phyloP scores from a whole-genome alignment of 768 basidiomycete genomes.

The Suillus decipiens region DNA sequence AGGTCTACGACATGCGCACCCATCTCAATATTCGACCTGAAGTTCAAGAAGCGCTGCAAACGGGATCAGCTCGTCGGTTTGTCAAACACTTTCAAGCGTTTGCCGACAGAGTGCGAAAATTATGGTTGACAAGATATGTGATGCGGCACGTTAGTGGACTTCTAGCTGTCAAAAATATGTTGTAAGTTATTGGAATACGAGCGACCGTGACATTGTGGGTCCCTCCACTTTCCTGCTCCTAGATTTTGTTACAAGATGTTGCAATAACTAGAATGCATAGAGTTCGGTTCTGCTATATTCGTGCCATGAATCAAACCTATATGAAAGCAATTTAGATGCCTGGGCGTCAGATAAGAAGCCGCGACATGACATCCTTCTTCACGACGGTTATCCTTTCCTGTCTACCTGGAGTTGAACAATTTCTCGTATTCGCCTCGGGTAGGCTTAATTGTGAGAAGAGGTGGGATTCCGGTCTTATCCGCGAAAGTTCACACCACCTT shows the following conservation, averaged over 20 bases:
- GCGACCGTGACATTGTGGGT: neutral
- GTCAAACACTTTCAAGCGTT: neutral
- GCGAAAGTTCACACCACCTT: conserved; percentile 8
- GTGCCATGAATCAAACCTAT: neutral
- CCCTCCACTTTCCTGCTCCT: neutral
- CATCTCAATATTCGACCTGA: neutral
- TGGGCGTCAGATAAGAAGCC: neutral
- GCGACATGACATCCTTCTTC: neutral
- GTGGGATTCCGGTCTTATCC: conserved; percentile 8
- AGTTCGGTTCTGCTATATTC: neutral
- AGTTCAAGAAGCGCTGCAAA: neutral
- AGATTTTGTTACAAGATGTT: neutral
- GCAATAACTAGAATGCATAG: neutral
- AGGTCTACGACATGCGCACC: neutral
- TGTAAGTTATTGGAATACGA: neutral
- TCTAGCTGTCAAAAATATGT: neutral
- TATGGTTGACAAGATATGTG: neutral
- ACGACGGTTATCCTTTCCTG: neutral
- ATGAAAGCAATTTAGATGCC: neutral
- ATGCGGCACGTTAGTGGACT: neutral
- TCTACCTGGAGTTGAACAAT: neutral
- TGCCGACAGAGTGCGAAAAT: neutral
- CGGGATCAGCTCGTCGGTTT: neutral
- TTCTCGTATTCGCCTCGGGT: neutral
- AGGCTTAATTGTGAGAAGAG: neutral